These are phyloP conservation scores for Pontederia paniculata DNA, from an alignment of 176 grass and related monocot genomes.

Conservation along the genomic window DNA sequence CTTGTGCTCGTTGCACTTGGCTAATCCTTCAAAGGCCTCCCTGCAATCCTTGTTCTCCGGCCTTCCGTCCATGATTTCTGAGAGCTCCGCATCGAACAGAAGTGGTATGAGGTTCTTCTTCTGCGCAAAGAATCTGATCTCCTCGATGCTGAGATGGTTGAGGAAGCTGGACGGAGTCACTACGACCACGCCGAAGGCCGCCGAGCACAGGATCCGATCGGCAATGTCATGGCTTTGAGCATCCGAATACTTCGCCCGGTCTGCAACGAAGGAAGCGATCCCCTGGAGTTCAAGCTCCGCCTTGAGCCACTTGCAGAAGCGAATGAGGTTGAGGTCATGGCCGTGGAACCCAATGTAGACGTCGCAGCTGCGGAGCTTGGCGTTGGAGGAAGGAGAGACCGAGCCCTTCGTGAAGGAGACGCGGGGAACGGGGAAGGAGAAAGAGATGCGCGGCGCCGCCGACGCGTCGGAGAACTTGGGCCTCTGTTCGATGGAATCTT, in stretches of 20 bases:
- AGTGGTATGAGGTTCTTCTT: conserved; percentile 95
- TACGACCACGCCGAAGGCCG: conserved; percentile 62
- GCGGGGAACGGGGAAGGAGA: conserved; percentile 90
- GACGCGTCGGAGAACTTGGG: conserved; percentile 59
- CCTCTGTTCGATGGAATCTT: conserved; percentile 45
- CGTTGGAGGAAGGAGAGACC: conserved; percentile 67
- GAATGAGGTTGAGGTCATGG: conserved; percentile 47
- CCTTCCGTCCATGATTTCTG: conserved; percentile 64
- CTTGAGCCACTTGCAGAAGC: conserved; percentile 97
- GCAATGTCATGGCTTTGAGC: conserved; percentile 84
- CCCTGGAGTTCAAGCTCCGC: conserved; percentile 91
- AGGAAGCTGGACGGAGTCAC: conserved; percentile 76
- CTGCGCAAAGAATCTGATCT: conserved; percentile 94
- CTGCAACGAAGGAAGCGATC: conserved; percentile 83
- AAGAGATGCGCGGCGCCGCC: conserved; percentile 48
- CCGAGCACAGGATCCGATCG: conserved; percentile 83
- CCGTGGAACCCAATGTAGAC: conserved; percentile 94
- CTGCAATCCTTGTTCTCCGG: conserved; percentile 84
- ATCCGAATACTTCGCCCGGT: conserved; percentile 79
- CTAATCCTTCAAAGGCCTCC: conserved; percentile 80
- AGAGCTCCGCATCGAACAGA: conserved; percentile 56
- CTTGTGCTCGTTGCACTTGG: conserved; percentile 73
- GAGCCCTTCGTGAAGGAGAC: conserved; percentile 71
- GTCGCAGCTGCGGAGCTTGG: conserved; percentile 84
- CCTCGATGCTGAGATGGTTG: conserved; percentile 77